phyloP scores from a whole-genome alignment of 2,329 filamentous ascomycete genomes.

The Aspergillus sp. region DNA sequence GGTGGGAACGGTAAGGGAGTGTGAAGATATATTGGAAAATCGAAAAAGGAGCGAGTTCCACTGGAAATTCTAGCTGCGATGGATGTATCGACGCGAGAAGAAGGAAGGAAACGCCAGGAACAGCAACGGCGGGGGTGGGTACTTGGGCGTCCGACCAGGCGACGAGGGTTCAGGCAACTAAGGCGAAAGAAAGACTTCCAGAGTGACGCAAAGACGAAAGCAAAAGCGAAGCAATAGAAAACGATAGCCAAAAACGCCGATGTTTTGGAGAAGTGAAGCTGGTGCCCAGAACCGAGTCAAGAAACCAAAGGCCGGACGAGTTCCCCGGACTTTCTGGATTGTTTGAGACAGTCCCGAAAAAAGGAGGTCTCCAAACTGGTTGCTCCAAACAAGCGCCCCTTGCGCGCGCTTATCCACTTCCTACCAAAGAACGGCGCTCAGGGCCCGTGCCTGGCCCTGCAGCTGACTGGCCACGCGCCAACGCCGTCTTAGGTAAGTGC shows the following conservation, averaged over 20 bases:
- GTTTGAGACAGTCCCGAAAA: conserved; percentile 27
- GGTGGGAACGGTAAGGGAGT: conserved; percentile 6
- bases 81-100: conserved; percentile 9
- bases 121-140: conserved; percentile 19
- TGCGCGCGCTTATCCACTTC: conserved; percentile 37
- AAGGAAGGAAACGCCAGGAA: conserved; percentile 22
- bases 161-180: conserved; percentile 24
- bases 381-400: conserved; percentile 40
- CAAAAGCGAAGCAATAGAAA: conserved; percentile 17
- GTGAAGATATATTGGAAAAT: not conserved
- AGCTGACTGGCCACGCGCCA: not conserved
- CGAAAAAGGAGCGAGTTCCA: conserved; percentile 10
- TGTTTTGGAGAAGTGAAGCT: conserved; percentile 16
- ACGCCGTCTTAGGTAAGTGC: too few species aligned
- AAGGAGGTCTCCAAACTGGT: conserved; percentile 31
- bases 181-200: conserved; percentile 33
- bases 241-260: conserved; percentile 13
- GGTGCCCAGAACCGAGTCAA: conserved; percentile 17
- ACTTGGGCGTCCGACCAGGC: conserved; percentile 17
- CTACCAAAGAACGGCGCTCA: conserved; percentile 10
- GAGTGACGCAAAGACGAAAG: conserved; percentile 22
- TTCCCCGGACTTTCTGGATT: conserved; percentile 28
- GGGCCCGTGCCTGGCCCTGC: conserved; percentile 21
- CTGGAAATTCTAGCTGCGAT: conserved; percentile 11
- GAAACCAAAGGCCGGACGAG: conserved; percentile 19